Evolutionary conservation across 495 filamentous ascomycete genomes (phyloP).

Genomic region (Haplographium delicatum): DNA sequence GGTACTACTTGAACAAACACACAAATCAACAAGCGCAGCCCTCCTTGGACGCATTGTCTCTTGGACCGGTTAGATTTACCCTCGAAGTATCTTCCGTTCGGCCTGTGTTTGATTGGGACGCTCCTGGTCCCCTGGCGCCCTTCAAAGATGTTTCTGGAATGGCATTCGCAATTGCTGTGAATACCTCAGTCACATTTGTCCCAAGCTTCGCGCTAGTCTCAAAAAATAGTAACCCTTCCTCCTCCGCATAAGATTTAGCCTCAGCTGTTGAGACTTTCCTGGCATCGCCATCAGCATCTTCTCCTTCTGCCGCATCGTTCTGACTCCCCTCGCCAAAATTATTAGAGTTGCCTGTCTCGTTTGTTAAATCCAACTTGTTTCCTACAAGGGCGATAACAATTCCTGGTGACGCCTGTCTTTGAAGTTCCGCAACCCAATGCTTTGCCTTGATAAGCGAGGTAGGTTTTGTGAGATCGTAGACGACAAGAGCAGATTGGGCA

Average conservation of each 20-base stretch:
- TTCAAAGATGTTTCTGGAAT: constrained; percentile 96
- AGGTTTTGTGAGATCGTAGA: constrained; percentile 97
- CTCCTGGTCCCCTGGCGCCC: constrained; percentile 64
- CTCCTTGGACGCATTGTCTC: constrained; percentile 69
- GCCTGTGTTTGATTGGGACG: constrained; percentile 43
- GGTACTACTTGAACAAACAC: background rate
- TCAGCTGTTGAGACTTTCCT: constrained; percentile 82
- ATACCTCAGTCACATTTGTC: constrained; percentile 87
- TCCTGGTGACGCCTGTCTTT: constrained; percentile 93
- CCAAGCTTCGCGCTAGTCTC: constrained; percentile 98
- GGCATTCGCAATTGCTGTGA: constrained; percentile 96
- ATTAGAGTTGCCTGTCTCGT: constrained; percentile 44
- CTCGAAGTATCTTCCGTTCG: constrained; percentile 55
- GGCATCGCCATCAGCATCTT: constrained; percentile 65
- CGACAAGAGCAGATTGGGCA: constrained; percentile 95
- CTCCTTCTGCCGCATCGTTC: constrained; percentile 43
- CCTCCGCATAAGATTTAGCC: constrained; percentile 90
- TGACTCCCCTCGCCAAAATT: constrained; percentile 31
- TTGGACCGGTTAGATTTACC: constrained; percentile 62
- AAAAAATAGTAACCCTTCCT: constrained; percentile 90
- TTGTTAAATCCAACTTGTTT: constrained; percentile 90
- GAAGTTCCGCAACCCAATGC: constrained; percentile 97
- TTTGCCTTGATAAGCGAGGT: constrained; percentile 93
- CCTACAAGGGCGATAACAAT: constrained; percentile 97
- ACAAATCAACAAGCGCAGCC: constrained; percentile 80